Evolutionary conservation across 2,329 filamentous ascomycete genomes (phyloP).

Genomic region (Fusarium sp.): DNA sequence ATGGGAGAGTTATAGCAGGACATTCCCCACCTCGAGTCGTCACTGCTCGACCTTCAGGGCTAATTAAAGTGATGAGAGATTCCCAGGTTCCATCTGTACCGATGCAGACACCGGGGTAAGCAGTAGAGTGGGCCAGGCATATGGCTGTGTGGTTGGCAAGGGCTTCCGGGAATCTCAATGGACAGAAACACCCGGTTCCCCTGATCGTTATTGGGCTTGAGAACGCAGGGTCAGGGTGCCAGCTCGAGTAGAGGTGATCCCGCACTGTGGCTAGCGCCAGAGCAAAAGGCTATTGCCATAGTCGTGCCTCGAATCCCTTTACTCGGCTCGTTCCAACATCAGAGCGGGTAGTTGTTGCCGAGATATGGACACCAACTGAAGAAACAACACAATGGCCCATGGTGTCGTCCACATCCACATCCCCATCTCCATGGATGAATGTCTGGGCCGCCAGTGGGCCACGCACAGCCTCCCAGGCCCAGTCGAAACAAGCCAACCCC

Average conservation of each 20-base stretch:
- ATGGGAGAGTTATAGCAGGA: not conserved
- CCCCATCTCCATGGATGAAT: not conserved
- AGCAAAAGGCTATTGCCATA: not conserved
- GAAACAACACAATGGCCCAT: not conserved
- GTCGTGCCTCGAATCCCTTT: not conserved
- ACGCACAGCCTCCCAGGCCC: not conserved
- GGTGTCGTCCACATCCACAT: not conserved
- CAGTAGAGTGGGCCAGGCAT: slow-evolving; percentile 42
- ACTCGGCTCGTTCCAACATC: not conserved
- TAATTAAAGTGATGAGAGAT: not conserved
- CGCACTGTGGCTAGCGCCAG: not conserved
- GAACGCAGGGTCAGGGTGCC: not conserved
- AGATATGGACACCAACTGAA: not conserved
- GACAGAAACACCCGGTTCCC: slow-evolving; percentile 12
- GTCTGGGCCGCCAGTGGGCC: not conserved
- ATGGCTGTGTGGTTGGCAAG: slow-evolving; percentile 27
- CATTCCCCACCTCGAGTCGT: not conserved
- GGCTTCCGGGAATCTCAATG: slow-evolving; percentile 54
- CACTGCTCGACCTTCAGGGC: not conserved
- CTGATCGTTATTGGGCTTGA: slow-evolving; percentile 1
- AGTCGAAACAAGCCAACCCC: not conserved
- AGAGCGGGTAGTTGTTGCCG: not conserved
- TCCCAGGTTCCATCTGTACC: not conserved
- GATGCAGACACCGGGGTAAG: slow-evolving; percentile 24
- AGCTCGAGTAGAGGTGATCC: not conserved